Evolutionary conservation across 768 basidiomycete genomes (phyloP).

Genomic region (Leccinum disarticulatum): DNA sequence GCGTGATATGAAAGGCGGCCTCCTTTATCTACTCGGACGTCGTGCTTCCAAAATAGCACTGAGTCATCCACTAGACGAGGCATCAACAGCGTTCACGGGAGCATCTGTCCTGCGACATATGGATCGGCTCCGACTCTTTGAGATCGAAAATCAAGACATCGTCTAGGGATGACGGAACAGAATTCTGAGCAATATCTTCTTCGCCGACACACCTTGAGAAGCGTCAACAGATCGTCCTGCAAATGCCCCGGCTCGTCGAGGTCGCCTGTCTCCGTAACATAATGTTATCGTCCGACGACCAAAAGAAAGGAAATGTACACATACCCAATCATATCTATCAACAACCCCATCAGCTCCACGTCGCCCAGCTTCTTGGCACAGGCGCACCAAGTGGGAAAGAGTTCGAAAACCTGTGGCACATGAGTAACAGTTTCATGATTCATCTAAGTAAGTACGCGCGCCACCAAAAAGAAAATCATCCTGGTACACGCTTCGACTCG

Average conservation of each 20-base stretch:
- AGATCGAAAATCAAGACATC: constrained; percentile 61
- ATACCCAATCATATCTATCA: constrained; percentile 81
- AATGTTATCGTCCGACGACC: background rate
- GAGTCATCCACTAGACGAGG: constrained; percentile 54
- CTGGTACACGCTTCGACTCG: constrained; percentile 46
- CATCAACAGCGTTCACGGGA: constrained; percentile 7
- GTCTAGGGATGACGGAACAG: constrained; percentile 60
- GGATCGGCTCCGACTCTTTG: constrained; percentile 58
- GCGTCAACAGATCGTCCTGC: too few species aligned
- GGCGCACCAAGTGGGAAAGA: too few species aligned
- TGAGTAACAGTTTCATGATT: too few species aligned
- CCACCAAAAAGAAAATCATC: too few species aligned
- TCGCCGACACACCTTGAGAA: too few species aligned
- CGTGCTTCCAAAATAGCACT: constrained; percentile 69
- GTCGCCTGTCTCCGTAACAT: too few species aligned
- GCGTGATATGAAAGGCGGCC: constrained; percentile 76
- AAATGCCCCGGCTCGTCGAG: background rate
- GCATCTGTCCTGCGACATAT: constrained; percentile 40
- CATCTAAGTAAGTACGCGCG: background rate
- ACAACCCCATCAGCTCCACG: constrained; percentile 62
- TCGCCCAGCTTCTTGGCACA: constrained; percentile 80
- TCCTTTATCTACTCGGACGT: constrained; percentile 57
- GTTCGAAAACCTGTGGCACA: constrained; percentile 72
- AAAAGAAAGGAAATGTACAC: constrained; percentile 22
- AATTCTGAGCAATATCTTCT: constrained; percentile 48